Conservation (phyloP, 768 basidiomycete genomes). For the Kwoniella bestiolae region DNA sequence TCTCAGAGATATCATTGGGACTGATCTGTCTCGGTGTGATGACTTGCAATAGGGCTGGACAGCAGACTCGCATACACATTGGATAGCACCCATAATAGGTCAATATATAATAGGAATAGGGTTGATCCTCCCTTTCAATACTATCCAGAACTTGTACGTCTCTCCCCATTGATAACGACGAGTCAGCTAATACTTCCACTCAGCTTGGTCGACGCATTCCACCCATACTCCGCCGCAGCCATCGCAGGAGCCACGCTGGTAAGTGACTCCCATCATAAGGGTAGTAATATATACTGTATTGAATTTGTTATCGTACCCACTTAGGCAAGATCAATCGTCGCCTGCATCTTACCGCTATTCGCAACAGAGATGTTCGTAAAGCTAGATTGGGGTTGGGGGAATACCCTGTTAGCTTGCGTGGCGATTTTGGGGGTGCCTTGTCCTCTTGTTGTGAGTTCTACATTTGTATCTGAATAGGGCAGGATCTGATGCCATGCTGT, state of each 20-base stretch:
- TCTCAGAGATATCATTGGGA: too few relatives aligned
- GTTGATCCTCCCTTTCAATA: conserved; percentile 50
- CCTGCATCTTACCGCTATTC: conserved; percentile 48
- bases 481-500: background rate
- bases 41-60: conserved; percentile 53
- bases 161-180: background rate
- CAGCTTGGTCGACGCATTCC: conserved; percentile 54
- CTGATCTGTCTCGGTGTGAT: too few relatives aligned
- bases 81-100: conserved; percentile 51
- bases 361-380: conserved; percentile 40
- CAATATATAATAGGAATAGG: conserved; percentile 37
- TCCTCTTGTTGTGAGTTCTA: conserved; percentile 44
- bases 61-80: conserved; percentile 44
- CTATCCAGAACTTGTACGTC: conserved; percentile 49
- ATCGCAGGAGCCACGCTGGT: conserved; percentile 50
- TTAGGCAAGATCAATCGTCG: conserved; percentile 37
- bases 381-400: conserved; percentile 52
- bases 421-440: conserved; percentile 43
- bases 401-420: conserved; percentile 44
- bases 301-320: background rate
- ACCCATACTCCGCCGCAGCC: conserved; percentile 52
- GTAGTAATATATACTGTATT: background rate
- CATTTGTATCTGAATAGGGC: background rate
- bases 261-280: conserved; percentile 1
- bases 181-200: background rate